Base-by-base conservation (phyloP, 1,139 yeast species). In the Debaryomyces singareniensis region DNA sequence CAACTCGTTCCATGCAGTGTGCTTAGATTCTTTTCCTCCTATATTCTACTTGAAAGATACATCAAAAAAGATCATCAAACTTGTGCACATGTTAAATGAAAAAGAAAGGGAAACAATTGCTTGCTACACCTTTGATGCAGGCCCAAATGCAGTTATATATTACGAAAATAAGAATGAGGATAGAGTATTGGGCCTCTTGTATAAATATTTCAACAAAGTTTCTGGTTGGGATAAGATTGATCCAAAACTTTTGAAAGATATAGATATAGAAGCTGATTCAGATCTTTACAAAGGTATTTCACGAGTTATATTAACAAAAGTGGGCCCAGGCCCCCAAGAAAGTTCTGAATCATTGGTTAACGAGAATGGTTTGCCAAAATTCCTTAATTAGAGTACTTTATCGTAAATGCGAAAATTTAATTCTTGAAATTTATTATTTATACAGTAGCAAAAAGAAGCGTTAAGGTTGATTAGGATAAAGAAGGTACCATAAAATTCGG, bases 81-180 rank as follows among this genome's bases (percentile, higher is more conserved):
- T 87, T 35, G 74, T 89, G 22, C 95, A 91, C 55, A 65, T 69
- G 35, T 75, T 91, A 54, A 91, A 91, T 52, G 78, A 69, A 40
- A 52, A 53, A 32, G 78, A 71, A 40, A 83, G 83, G 30, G 66
- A 71, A 45, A 70, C 71, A 12, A 68, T 87, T 32, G 96, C 95
- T 15, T 97, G 97, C 22, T 91, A 91, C 58, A 93, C 99, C 3
- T 91, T 83, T 51, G 99, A 91, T 56, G 99, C 99, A 24, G 99
- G 99, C 49, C 98, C 99, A 54, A 91, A 91, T 60, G 95, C 96
- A 10, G 99, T 91, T 29, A 74, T 91, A 38, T 91, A 91, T 64
- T 91, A 89, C 54, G 77, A 81, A 51, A 71, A 71, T 43, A 66
- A 77, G 43, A 72, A 89, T 57, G 96, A 87, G 56, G 49, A 60